Evolutionary conservation across 306 rosid genomes (phyloP).

Genomic region (Malus orientalis): DNA sequence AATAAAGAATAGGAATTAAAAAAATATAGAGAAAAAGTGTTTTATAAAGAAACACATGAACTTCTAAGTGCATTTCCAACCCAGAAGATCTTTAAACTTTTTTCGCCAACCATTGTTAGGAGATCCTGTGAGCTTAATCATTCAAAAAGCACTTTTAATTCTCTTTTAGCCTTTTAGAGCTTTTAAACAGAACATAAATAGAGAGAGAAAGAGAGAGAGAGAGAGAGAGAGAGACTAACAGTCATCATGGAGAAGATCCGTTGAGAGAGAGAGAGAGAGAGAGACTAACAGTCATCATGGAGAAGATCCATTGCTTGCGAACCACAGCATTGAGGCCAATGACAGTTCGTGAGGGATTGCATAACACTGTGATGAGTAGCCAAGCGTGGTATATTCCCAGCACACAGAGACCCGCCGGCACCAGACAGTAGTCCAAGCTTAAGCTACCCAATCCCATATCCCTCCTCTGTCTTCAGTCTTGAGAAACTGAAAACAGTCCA

Average conservation of each 20-base stretch:
- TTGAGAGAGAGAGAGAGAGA: conserved; percentile 10
- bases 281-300: conserved; percentile 65
- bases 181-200: neutral
- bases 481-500: neutral
- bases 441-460: conserved; percentile 22
- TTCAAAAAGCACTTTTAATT: neutral
- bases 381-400: conserved; percentile 51
- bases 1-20: too few relatives aligned
- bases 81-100: neutral
- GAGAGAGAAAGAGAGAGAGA: neutral
- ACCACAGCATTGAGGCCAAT: conserved; percentile 63
- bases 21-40: too few relatives aligned
- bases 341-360: conserved; percentile 56
- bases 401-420: conserved; percentile 51
- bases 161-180: neutral
- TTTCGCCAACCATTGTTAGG: neutral
- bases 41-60: neutral
- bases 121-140: neutral
- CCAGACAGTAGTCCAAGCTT: conserved; percentile 43
- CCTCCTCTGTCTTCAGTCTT: neutral
- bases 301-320: conserved; percentile 69
- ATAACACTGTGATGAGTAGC: conserved; percentile 39
- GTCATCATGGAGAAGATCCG: conserved; percentile 73
- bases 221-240: conserved; percentile 25
- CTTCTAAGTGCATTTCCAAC: neutral